phyloP scores from a whole-genome alignment of 2,329 filamentous ascomycete genomes.

The Verticillium longisporum region DNA sequence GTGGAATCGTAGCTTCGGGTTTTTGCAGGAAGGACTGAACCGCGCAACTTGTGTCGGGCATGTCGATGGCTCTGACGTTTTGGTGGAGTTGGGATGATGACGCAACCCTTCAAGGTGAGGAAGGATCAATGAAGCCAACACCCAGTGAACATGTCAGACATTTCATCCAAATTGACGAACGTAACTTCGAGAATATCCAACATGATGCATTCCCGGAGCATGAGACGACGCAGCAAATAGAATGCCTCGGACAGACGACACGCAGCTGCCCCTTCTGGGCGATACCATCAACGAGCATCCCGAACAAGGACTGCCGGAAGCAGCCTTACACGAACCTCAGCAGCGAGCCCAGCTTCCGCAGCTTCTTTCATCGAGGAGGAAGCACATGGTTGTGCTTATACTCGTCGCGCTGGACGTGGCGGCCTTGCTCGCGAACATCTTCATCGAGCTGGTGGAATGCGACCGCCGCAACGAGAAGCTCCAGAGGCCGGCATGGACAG shows the following conservation, averaged over 20 bases:
- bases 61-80: no score
- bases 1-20: no score
- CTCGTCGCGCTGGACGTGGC: constrained; percentile 38
- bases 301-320: not conserved
- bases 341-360: constrained; percentile 2
- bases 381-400: constrained; percentile 37
- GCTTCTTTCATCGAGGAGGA: constrained; percentile 27
- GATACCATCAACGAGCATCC: not conserved
- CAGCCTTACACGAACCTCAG: not conserved
- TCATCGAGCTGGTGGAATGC: constrained; percentile 41
- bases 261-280: not conserved
- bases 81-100: no score
- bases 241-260: not conserved
- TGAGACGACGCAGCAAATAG: no score
- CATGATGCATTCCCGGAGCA: no score
- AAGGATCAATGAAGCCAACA: no score
- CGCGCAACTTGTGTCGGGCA: no score
- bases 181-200: no score
- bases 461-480: constrained; percentile 27
- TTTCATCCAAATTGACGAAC: not conserved
- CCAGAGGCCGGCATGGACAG: constrained; percentile 33
- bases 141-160: no score
- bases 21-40: no score
- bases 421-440: constrained; percentile 38
- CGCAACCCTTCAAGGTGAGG: no score